Evolutionary conservation across 148 eudicot species (phyloP).

Genomic region (Nepenthes gracilis): DNA sequence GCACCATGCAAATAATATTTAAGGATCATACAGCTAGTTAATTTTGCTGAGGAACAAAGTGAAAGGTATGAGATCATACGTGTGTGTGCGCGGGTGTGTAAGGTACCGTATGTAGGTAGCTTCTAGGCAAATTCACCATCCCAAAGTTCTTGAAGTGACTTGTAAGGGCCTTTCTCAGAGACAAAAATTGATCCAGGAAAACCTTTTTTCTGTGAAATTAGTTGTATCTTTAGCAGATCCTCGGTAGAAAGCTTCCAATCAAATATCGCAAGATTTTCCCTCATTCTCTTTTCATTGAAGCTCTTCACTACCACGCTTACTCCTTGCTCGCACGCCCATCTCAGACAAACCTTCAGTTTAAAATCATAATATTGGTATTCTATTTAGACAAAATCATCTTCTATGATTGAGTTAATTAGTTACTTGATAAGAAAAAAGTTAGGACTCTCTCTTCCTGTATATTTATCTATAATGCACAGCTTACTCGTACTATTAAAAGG

Average conservation of each 20-base stretch:
- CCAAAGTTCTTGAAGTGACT: neutral
- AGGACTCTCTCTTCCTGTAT: no score
- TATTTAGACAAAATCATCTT: no score
- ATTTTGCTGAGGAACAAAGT: no score
- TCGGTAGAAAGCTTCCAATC: neutral
- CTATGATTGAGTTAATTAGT: no score
- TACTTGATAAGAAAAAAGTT: no score
- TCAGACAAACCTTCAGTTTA: neutral
- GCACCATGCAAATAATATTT: no score
- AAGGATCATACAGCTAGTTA: no score
- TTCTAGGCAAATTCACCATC: neutral
- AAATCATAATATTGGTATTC: no score
- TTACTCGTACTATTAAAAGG: no score
- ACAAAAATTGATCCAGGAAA: neutral
- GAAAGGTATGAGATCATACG: no score
- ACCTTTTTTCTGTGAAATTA: neutral
- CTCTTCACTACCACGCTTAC: conserved; percentile 8
- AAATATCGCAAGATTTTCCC: conserved; percentile 1
- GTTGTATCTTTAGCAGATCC: conserved; percentile 3
- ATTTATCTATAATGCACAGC: no score
- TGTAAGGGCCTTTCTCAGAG: neutral
- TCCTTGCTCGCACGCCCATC: conserved; percentile 5
- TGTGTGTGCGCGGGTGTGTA: no score
- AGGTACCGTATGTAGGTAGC: neutral
- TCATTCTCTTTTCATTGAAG: conserved; percentile 1